These are phyloP conservation scores for Mrakia frigida DNA, from an alignment of 768 basidiomycete genomes.

Conservation along the genomic window DNA sequence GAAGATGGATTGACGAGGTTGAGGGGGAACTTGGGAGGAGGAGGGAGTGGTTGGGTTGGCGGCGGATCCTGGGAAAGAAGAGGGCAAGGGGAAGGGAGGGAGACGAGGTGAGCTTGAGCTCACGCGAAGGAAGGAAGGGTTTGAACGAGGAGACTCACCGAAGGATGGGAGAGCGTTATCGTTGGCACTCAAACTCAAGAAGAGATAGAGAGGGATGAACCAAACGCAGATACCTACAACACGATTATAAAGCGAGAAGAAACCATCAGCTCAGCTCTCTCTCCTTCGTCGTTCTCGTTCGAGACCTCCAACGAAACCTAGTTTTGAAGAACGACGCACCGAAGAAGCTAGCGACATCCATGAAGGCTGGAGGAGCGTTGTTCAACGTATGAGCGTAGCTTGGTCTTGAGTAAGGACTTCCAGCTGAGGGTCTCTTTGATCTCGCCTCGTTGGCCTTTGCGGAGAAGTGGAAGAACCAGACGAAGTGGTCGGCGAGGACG, in stretches of 20 bases:
- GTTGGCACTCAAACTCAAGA: conserved; percentile 91
- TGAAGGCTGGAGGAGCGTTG: conserved; percentile 37
- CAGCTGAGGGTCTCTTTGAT: conserved; percentile 33
- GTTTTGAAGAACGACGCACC: conserved; percentile 31
- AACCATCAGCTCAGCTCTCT: not conserved
- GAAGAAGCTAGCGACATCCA: conserved; percentile 53
- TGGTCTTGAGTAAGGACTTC: conserved; percentile 31
- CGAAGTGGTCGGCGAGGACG: conserved; percentile 84
- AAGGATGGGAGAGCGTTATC: conserved; percentile 80
- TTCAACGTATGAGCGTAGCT: conserved; percentile 20
- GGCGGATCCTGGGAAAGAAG: not conserved
- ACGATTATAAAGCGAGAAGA: no score
- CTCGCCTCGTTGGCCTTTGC: conserved; percentile 35
- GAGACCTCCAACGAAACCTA: no score
- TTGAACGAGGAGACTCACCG: conserved; percentile 27
- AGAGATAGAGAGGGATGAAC: conserved; percentile 78
- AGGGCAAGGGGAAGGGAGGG: not conserved
- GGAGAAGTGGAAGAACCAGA: conserved; percentile 96
- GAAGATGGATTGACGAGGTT: not conserved
- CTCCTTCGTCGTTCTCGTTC: not conserved
- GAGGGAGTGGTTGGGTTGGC: not conserved
- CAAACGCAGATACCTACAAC: conserved; percentile 47
- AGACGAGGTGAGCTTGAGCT: no score
- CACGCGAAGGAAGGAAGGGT: not conserved
- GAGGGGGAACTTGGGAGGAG: not conserved